Evolutionary conservation across 2,329 filamentous ascomycete species (phyloP).

Genomic region (Ophiocordyceps robertsii): DNA sequence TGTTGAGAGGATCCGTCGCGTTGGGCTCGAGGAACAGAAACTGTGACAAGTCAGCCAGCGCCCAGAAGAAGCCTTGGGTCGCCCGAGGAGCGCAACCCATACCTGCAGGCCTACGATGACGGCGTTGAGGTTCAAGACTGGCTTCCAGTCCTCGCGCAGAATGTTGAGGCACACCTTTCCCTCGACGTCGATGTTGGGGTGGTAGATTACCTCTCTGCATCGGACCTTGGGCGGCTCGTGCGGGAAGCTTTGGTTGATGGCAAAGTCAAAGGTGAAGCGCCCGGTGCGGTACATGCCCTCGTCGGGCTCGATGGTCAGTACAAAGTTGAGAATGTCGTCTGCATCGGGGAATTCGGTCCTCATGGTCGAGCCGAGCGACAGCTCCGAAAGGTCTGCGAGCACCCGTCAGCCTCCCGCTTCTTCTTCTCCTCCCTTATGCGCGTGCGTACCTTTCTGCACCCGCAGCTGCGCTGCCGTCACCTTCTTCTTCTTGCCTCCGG

Average conservation of each 20-base stretch:
- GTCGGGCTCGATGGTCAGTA: conserved; percentile 69
- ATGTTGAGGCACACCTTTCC: conserved; percentile 98
- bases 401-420: not conserved
- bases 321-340: conserved; percentile 77
- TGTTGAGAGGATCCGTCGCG: conserved; percentile 92
- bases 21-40: conserved; percentile 98
- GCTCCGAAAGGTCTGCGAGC: conserved; percentile 59
- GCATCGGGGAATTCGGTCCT: conserved; percentile 68
- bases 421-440: too few species aligned
- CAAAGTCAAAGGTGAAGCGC: conserved; percentile 78
- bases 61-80: too few species aligned
- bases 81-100: not conserved
- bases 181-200: conserved; percentile 95
- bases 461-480: conserved; percentile 91
- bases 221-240: conserved; percentile 97
- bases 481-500: conserved; percentile 88
- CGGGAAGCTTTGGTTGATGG: conserved; percentile 88
- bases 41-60: conserved; percentile 28
- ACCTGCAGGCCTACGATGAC: conserved; percentile 90
- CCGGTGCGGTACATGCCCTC: conserved; percentile 83
- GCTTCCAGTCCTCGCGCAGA: conserved; percentile 96
- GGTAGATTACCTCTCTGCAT: conserved; percentile 96
- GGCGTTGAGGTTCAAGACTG: conserved; percentile 89
- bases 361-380: conserved; percentile 69
- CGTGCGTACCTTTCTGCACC: conserved; percentile 75